Evolutionary conservation across 495 filamentous ascomycete genomes (phyloP).

Genomic region (Hypoxylon rickii): DNA sequence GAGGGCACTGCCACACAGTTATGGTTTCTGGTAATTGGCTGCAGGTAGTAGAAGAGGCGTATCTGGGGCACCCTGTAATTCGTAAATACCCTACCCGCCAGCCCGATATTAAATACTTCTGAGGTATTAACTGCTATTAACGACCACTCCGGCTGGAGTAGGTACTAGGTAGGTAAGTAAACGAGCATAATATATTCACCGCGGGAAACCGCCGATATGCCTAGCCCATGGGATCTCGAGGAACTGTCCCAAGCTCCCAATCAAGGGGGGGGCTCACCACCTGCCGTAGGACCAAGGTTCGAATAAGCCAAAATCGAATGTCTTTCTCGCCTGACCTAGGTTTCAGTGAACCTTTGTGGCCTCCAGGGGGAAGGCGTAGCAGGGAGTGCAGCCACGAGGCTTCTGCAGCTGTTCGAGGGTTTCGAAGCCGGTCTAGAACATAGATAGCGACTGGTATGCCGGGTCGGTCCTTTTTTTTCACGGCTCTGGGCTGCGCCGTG

Average conservation of each 20-base stretch:
- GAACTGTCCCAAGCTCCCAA: slow-evolving; percentile 12
- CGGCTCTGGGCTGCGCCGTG: slow-evolving; percentile 18
- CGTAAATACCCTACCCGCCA: slow-evolving; percentile 29
- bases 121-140: slow-evolving; percentile 33
- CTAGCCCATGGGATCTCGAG: slow-evolving; percentile 5
- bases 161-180: slow-evolving; percentile 15
- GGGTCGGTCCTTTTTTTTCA: slow-evolving; percentile 35
- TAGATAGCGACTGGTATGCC: slow-evolving; percentile 17
- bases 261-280: slow-evolving; percentile 15
- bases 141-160: slow-evolving; percentile 20
- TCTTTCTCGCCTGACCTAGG: slow-evolving; percentile 30
- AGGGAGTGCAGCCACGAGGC: slow-evolving; percentile 25
- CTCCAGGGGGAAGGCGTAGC: slow-evolving; percentile 9
- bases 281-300: slow-evolving; percentile 19
- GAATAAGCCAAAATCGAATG: slow-evolving; percentile 32
- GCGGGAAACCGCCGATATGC: slow-evolving; percentile 17
- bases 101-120: slow-evolving; percentile 36
- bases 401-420: slow-evolving; percentile 24
- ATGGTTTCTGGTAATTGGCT: slow-evolving; percentile 23
- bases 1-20: slow-evolving; percentile 2
- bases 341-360: slow-evolving; percentile 29
- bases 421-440: slow-evolving; percentile 31
- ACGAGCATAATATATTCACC: slow-evolving; percentile 23
- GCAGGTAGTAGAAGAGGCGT: slow-evolving; percentile 11
- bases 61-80: slow-evolving; percentile 2